Base-by-base conservation (phyloP, 148 eudicot genomes). In the Rhododendron kiyosumense region DNA sequence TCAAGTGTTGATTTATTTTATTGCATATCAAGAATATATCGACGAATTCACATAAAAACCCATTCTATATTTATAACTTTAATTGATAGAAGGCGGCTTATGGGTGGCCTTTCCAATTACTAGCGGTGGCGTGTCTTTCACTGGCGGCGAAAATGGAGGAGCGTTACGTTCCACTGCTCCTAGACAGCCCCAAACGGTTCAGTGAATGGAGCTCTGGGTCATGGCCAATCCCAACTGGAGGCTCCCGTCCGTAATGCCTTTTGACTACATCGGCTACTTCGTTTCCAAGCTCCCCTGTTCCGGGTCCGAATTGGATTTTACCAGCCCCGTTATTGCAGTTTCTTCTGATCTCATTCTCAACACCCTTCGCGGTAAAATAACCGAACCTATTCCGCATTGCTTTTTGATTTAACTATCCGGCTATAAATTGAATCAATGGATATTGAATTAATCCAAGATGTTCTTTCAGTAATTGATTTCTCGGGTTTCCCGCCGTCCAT, bases 131-230 rank as follows among this genome's bases (percentile, higher is more conserved):
- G 75, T 90, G 92, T 63, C 45, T 88, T 26, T 90, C 92, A 1
- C 78, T 90, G 17, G 90, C 90, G 17, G 90, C 90, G 34, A 90
- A 90, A 87, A 85, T 88, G 87, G 89, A 90, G 81, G 92, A 90
- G 77, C 32, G 49, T 22, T 24, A 52, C 71, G 89, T 90, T 28
- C 92, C 92, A 5, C 20, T 80, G 48, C 86, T 90, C 38, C 14
- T 86, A 1, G 92, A 90, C 78, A 88, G 69, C 82, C 92, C 73
- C 67, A 84, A 79, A 83, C 88, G 26, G 69, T 90, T 48, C 89
- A 85, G 85, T 84, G 88, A 84, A 90, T 88, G 92, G 90, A 90
- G 88, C 89, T 90, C 28, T 75, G 26, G 80, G 87, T 90, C 28
- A 71, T 90, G 88, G 69, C 86, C 0, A 61, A 36, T 45, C 89